Evolutionary conservation across 768 basidiomycete genomes (phyloP), one percentile per base, ranked within the genome.

Genomic region (Lentinula lateritia): DNA sequence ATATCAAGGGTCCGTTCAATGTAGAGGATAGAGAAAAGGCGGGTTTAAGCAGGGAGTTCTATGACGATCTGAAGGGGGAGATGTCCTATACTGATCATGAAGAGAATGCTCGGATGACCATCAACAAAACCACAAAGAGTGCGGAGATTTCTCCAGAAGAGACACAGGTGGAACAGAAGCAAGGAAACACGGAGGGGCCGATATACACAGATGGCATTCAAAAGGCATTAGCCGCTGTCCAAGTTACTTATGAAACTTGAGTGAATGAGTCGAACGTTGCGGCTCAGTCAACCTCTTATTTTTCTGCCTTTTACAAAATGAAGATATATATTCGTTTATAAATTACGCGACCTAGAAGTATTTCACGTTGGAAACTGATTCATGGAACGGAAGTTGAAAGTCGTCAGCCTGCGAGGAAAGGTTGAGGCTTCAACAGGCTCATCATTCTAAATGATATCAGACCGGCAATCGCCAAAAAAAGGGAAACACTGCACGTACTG

Each of bases 1-100:
- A 85, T 53, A 76, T 90, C 28, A 88, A 87, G 67, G 91, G 91
- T 0, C 91, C 91, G n/a, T 94, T 93, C 71, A 93, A 93, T 73
- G 81, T 80, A 1, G 82, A 81, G 43, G 91, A 87, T 64, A 74
- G 92, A 54, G 83, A 84, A 69, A 85, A 80, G 71, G 92, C 91
- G 1, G 90, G 92, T 9, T 70, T 94, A 77, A 85, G 80, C 5
- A 75, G 70, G 39, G 86, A 83, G 32, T 94, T 88, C 69, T 94
- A 93, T 69, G 84, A 88, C 69, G 79, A 84, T 63, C 71, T 94
- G 64, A 78, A 72, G 50, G 92, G 90, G 3, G 85, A 88, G 70
- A 78, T 85, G 77, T 46, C 58, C 8, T 56, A 43, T 42, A 1
- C 2, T 8, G 41, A 45, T 16, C 41, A 23, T 41, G 39, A 56